Conservation (phyloP, 306 rosid genomes). For the Pterocarpus macrocarpus region DNA sequence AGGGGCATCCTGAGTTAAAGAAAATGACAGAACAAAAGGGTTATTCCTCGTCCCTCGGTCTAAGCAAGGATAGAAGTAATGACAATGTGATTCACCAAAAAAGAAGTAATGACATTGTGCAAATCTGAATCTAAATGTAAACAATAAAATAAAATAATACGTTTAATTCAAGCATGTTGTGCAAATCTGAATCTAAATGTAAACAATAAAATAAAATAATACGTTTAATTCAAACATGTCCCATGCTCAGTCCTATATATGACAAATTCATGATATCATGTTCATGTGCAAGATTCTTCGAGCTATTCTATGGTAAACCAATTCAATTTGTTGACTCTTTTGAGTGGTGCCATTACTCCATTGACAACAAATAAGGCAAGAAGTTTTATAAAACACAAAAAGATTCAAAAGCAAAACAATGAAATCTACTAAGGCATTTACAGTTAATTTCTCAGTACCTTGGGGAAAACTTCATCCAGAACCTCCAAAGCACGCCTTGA, state of each 20-base stretch:
- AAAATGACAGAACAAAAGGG: background rate
- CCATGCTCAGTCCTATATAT: background rate
- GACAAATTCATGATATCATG: background rate
- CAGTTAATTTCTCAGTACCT: constrained; percentile 46
- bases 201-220: background rate
- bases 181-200: background rate
- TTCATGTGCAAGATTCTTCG: background rate
- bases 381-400: background rate
- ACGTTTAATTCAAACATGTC: background rate
- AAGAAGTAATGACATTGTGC: background rate
- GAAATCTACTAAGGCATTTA: background rate
- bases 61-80: background rate
- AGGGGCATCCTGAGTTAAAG: constrained; percentile 57
- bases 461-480: constrained; percentile 75
- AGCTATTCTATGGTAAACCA: background rate
- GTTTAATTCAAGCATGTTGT: background rate
- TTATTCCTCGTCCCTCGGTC: background rate
- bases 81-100: background rate
- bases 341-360: background rate
- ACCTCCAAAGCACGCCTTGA: constrained; percentile 80
- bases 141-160: background rate
- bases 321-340: background rate
- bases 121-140: background rate
- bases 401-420: background rate
- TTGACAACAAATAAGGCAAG: background rate